These are phyloP conservation scores for Trichoderma pleuroti DNA, from an alignment of 2,329 filamentous ascomycete genomes.

Conservation along the genomic window DNA sequence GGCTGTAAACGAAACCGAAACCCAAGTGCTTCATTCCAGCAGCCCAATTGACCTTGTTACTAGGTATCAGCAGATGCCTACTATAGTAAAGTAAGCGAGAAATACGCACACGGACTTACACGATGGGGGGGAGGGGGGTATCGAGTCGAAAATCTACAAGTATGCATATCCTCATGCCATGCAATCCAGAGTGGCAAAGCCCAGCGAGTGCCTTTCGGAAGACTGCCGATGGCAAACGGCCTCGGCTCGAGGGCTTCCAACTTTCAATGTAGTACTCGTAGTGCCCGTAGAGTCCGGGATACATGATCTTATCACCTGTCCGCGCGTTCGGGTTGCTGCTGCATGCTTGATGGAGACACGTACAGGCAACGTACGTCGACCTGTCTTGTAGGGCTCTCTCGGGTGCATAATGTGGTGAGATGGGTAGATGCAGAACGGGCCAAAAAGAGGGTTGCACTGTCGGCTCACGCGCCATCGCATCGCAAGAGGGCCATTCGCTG, in stretches of 20 bases:
- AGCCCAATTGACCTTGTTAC: background rate
- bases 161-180: background rate
- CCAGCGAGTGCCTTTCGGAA: background rate
- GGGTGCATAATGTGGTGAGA: slow-evolving; percentile 7
- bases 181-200: background rate
- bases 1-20: background rate
- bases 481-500: background rate
- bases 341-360: background rate
- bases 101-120: background rate
- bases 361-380: background rate
- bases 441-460: background rate
- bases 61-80: background rate
- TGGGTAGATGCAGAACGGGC: slow-evolving; percentile 2
- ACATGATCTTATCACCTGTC: background rate
- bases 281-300: background rate
- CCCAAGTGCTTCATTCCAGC: background rate
- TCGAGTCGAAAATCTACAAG: background rate
- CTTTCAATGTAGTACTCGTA: background rate
- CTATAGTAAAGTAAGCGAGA: background rate
- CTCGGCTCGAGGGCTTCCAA: background rate
- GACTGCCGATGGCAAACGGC: background rate
- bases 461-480: slow-evolving; percentile 2
- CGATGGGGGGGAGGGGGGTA: background rate
- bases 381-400: background rate
- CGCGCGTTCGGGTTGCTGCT: background rate